Base-by-base conservation (phyloP, 2,329 filamentous ascomycete genomes). In the Botrytis porri region DNA sequence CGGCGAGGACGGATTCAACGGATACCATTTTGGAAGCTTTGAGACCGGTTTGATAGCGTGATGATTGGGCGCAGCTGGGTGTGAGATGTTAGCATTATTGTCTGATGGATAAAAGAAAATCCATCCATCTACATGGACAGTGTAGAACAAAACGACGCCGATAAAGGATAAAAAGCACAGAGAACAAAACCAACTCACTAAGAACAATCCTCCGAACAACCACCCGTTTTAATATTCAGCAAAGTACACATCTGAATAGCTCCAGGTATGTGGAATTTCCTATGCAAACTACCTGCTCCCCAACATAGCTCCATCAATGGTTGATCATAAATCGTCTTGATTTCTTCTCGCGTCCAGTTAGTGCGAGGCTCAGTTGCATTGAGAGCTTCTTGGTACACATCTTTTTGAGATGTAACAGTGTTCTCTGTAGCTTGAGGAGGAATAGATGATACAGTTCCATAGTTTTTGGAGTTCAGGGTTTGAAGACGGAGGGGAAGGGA, bases 151-250 rank as follows among this genome's bases (percentile, higher is more conserved):
- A 3, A 60, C 16, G 5, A 43, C 22, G 29, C 4, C 1, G 7
- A 9, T 25, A 43, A 43, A 8, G 2, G 4, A 43, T 59, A 14
- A 25, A 18, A 18, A 16, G 3, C 32, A 22, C 16, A 29, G n/a
- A 20, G 35, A 18, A 59, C n/a, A 41, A 16, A 35, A 3, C 37
- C 41, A 35, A 75, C 76, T 73, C 45, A 77, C 77, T 97, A 97
- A 37, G 92, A 93, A 84, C 94, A 97, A 83, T 97, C 94, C 82
- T 97, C 94, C 78, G 89, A 94, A 83, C 94, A 97, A 65, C 94
- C 94, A 71, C 94, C 94, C 14, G 93, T 97, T 82, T 97, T 97
- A 85, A 97, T 97, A 86, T 97, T 97, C 93, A 97, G 97, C 73
- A 97, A 86, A 0, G 94, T 97, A 85, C 94, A 97, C 83, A 97